Conservation (phyloP, 2,329 filamentous ascomycete species). For the Aureobasidium sp. region DNA sequence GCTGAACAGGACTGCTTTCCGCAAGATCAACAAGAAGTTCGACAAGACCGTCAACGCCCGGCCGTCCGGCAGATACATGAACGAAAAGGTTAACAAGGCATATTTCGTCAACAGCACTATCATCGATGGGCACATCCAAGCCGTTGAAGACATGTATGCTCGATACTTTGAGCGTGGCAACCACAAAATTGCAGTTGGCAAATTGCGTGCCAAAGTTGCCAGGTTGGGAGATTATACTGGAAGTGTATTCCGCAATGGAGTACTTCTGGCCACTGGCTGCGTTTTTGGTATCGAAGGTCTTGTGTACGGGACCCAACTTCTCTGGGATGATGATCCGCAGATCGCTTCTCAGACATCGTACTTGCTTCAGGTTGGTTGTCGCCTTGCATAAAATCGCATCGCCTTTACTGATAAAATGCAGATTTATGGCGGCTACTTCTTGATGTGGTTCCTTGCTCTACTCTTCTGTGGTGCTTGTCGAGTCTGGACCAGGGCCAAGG, state of each 20-base stretch:
- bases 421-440: slow-evolving; percentile 88
- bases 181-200: slow-evolving; percentile 81
- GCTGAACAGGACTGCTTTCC: slow-evolving; percentile 85
- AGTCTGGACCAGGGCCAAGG: slow-evolving; percentile 73
- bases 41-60: slow-evolving; percentile 81
- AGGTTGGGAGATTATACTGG: slow-evolving; percentile 53
- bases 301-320: slow-evolving; percentile 32
- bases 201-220: slow-evolving; percentile 66
- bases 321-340: slow-evolving; percentile 23
- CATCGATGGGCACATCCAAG: slow-evolving; percentile 70
- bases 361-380: slow-evolving; percentile 54
- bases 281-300: slow-evolving; percentile 40
- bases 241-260: slow-evolving; percentile 53
- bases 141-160: slow-evolving; percentile 85
- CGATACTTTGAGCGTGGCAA: slow-evolving; percentile 92
- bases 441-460: slow-evolving; percentile 70
- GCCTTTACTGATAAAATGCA: slow-evolving; percentile 36
- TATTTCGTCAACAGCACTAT: slow-evolving; percentile 89
- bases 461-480: slow-evolving; percentile 83
- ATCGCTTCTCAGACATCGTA: slow-evolving; percentile 34
- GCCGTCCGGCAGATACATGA: slow-evolving; percentile 74
- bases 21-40: slow-evolving; percentile 98
- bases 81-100: slow-evolving; percentile 81
- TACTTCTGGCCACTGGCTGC: slow-evolving; percentile 35
- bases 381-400: background rate